These are phyloP conservation scores for Byssochlamys sp. DNA, from an alignment of 2,329 filamentous ascomycete species.

Conservation along the genomic window DNA sequence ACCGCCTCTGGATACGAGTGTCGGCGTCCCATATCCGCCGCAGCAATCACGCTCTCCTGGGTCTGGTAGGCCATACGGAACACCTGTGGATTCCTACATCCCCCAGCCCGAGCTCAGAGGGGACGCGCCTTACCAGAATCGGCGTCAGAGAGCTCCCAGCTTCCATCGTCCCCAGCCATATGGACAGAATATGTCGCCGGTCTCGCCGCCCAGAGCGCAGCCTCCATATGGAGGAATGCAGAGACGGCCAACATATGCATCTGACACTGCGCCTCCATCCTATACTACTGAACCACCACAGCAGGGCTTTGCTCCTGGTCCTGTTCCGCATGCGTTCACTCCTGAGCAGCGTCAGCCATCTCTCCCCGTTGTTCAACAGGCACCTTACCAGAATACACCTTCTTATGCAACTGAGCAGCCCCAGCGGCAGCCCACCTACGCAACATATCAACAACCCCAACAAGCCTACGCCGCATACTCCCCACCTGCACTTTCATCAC, in stretches of 20 bases:
- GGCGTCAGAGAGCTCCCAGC: constrained; percentile 1
- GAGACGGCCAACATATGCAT: constrained; percentile 12
- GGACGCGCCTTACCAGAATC: constrained; percentile 2
- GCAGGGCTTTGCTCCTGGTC: neutral
- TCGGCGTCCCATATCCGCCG: neutral
- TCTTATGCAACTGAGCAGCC: neutral
- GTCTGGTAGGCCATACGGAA: neutral
- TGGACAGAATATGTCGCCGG: constrained; percentile 2
- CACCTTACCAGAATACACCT: constrained; percentile 1
- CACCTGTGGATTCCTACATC: no score
- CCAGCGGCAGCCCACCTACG: constrained; percentile 1
- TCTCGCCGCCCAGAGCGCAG: constrained; percentile 4
- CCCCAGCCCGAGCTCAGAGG: neutral
- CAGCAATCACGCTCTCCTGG: neutral
- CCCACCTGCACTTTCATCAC: constrained; percentile 11
- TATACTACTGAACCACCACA: neutral
- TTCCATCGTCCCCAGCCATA: constrained; percentile 5
- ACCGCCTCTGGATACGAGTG: neutral
- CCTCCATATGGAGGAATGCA: constrained; percentile 1
- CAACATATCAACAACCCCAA: neutral
- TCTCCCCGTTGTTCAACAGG: neutral
- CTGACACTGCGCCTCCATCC: constrained; percentile 4
- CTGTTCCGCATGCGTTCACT: neutral
- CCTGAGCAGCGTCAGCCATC: neutral
- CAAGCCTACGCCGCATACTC: neutral